Base-by-base conservation (phyloP, 768 basidiomycete species). In the Paxillus ammoniavirescens region DNA sequence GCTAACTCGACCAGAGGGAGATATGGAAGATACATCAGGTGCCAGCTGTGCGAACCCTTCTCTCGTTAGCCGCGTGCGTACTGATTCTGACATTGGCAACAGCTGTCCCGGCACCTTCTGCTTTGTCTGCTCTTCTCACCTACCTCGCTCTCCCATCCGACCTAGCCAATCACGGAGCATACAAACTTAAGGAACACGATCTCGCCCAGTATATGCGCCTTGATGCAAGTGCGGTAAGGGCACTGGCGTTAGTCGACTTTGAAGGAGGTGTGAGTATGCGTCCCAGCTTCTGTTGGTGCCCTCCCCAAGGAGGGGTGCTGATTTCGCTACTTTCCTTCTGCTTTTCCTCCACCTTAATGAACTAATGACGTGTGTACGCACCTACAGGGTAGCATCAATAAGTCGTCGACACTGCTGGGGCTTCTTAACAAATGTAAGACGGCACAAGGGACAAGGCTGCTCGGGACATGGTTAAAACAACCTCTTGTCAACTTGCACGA, bases 381-480 rank as follows among this genome's bases (percentile, higher is more conserved):
- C 42, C 28, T 40, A 28, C 53, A 86, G 82, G 81, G 79, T 40
- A 80, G 79, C 7, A 75, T 82, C 2, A 85, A 83, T 49, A 88
- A 91, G 64, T 94, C 89, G 58, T 91, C 89, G 30, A 95, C 92
- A 4, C 69, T 99, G 5, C 84, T 94, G 50, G 94, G 94, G 1
- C 74, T 97, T 8, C 72, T 99, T 53, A 97, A 98, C 68, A 91
- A 90, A 61, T 97, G 96, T 76, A 97, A 97, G 73, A 98, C 97
- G 0, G 84, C 91, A 0, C 97, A 99, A 66, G 97, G 97, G 0
- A 85, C 90, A 13, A 76, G 97, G 51, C 68, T 97, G 38, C 77
- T 99, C 3, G 90, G 86, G 0, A 86, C 85, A 45, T 98, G 96
- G 96, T 74, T 99, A 40, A 98, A 97, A 65, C 97, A 98, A 67